Evolutionary conservation across 345 rosid species (phyloP), one percentile per base, ranked within the genome.

Genomic region (Mallotus nudiflorus): DNA sequence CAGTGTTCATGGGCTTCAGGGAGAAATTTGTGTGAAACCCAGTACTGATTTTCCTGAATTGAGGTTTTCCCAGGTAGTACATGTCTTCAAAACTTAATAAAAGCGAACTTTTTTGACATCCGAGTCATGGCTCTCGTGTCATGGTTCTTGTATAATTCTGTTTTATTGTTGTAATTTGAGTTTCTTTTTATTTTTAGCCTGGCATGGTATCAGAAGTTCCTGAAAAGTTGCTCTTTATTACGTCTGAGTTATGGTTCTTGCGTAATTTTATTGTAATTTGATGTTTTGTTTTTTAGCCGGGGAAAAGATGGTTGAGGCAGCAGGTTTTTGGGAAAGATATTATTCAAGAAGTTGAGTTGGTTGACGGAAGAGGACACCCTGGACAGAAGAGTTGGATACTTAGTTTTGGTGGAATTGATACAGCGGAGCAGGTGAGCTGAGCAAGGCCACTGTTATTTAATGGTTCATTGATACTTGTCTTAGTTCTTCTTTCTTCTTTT

Each of bases 351-450:
- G 89, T 93, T 68, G 87, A 85, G 70, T 82, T 93, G 71, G 75
- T 87, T 50, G 91, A 87, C 61, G 98, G 97, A 67, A 85, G 94
- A 80, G 94, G 87, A 69, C 89, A 87, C 73, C 88, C 82, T 2
- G 96, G 85, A 28, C 85, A 72, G 66, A 93, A 88, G 84, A 75
- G 88, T 84, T 93, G 98, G 98, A 86, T 93, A 65, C 94, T 93
- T 68, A 83, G 80, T 25, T 88, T 93, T 71, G 84, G 61, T 56
- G 98, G 96, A 19, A 71, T 93, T 39, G 88, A 87, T 44, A 73
- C 86, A 9, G 86, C 86, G 48, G 97, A 93, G 19, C 79, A 91
- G 91, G 96, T 91, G 69, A 77, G 73, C 55, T 33, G 22, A 61
- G 20, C 58, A 39, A 40, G 46, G 51, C 28, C 13, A 20, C 37